phyloP scores from a whole-genome alignment of 2,329 filamentous ascomycete species.

The Aspergillus japonicus region DNA sequence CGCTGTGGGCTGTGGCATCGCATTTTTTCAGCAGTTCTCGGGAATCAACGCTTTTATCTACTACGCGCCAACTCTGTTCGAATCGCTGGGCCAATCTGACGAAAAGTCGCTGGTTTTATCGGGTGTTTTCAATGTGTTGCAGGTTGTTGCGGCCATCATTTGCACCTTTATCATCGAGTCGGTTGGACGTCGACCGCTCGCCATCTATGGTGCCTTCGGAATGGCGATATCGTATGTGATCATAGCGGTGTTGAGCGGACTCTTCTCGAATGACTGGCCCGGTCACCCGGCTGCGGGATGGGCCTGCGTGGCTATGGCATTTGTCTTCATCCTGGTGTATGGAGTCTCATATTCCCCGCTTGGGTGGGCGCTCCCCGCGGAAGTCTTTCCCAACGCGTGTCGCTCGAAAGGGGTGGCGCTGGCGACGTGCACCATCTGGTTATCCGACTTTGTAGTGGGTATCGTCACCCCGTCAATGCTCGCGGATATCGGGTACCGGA shows the following conservation, averaged over 20 bases:
- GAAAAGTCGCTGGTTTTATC: conserved; percentile 68
- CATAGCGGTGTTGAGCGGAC: not conserved
- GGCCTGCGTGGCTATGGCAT: conserved; percentile 33
- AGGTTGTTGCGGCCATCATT: conserved; percentile 65
- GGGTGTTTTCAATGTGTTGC: conserved; percentile 35
- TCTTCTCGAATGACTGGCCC: not conserved
- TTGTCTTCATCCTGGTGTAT: conserved; percentile 66
- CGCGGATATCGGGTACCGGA: conserved; percentile 25
- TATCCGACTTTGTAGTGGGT: conserved; percentile 71
- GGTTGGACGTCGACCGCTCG: conserved; percentile 52
- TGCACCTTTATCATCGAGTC: conserved; percentile 35
- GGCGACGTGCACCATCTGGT: conserved; percentile 66
- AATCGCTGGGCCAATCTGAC: conserved; percentile 55
- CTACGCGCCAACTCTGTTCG: conserved; percentile 15
- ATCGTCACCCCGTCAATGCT: conserved; percentile 64
- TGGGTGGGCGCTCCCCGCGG: conserved; percentile 38
- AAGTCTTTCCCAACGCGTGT: conserved; percentile 66
- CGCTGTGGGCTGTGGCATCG: too few relatives aligned
- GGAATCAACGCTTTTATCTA: too few relatives aligned
- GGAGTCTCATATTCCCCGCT: conserved; percentile 52
- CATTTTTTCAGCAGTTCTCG: too few relatives aligned
- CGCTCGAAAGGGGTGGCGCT: conserved; percentile 65
- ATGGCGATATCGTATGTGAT: not conserved
- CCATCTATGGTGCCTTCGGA: conserved; percentile 58
- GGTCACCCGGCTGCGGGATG: not conserved